phyloP scores from a whole-genome alignment of 805 yeast genomes.

The Monosporozyma unispora region DNA sequence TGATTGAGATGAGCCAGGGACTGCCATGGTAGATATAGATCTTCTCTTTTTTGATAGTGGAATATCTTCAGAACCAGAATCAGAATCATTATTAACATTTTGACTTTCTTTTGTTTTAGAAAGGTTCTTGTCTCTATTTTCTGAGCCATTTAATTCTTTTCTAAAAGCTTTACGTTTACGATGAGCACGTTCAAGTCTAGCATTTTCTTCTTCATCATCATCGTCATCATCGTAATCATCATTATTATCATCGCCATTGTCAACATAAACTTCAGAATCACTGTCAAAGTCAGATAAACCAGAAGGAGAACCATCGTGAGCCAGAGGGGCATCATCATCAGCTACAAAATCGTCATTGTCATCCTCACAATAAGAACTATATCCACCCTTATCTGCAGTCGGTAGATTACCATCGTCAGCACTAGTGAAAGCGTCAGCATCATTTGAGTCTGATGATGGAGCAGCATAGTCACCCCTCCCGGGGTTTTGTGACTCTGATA shows the following conservation, averaged over 20 bases:
- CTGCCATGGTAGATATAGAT: background rate
- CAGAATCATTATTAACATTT: background rate
- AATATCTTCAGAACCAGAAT: background rate
- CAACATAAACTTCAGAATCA: background rate
- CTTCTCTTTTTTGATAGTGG: background rate
- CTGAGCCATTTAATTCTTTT: background rate
- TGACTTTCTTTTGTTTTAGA: background rate
- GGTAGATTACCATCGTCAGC: background rate
- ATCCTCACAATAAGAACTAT: background rate
- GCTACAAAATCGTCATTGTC: background rate
- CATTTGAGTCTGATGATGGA: background rate
- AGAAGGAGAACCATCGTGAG: no score
- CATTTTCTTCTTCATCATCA: constrained; percentile 5
- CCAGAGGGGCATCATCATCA: background rate
- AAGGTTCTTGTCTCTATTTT: background rate
- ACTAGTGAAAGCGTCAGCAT: background rate
- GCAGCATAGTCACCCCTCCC: background rate
- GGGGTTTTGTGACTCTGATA: background rate
- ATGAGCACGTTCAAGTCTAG: constrained; percentile 3
- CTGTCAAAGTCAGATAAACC: background rate
- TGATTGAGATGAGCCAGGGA: background rate
- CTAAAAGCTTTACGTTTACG: constrained; percentile 4
- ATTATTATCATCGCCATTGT: background rate
- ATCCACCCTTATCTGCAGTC: background rate
- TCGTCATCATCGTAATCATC: background rate